Percentiles rank a stretch among this genome's conserved stretches.
Conservation (phyloP, 2,329 filamentous ascomycete genomes). For the Aspergillus quadricinctus region DNA sequence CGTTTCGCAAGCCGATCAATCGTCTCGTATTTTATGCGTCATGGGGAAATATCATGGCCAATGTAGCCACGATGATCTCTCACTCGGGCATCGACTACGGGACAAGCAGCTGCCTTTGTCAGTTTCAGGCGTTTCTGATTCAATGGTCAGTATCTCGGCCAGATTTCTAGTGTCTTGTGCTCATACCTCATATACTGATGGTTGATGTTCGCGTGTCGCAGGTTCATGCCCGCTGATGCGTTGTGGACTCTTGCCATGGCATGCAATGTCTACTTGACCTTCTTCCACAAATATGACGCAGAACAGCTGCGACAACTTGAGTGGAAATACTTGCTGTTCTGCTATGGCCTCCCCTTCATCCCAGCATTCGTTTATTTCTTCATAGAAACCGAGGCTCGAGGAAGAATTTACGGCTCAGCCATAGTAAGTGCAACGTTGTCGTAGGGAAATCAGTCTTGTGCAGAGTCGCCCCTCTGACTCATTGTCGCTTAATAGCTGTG, state of each 20-base stretch:
- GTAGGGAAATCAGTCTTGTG: not conserved
- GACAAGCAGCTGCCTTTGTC: slow-evolving; percentile 58
- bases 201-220: slow-evolving; percentile 27
- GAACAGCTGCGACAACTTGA: slow-evolving; percentile 63
- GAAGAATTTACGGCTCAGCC: slow-evolving; percentile 68
- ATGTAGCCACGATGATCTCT: slow-evolving; percentile 71
- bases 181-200: slow-evolving; percentile 5
- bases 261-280: slow-evolving; percentile 75
- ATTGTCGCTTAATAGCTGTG: slow-evolving; percentile 55
- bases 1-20: slow-evolving; percentile 84
- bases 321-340: slow-evolving; percentile 62
- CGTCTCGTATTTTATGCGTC: slow-evolving; percentile 78
- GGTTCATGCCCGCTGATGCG: slow-evolving; percentile 74
- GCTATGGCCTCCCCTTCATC: slow-evolving; percentile 70
- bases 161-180: not conserved
- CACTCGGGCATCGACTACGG: slow-evolving; percentile 52
- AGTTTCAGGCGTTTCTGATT: slow-evolving; percentile 73
- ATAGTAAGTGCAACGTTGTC: slow-evolving; percentile 39
- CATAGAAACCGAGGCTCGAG: slow-evolving; percentile 49
- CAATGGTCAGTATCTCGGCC: slow-evolving; percentile 63
- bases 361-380: slow-evolving; percentile 66
- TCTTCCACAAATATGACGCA: slow-evolving; percentile 69
- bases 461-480: not conserved
- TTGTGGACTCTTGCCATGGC: slow-evolving; percentile 80
- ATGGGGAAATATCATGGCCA: slow-evolving; percentile 74